Conservation (phyloP, 2,329 filamentous ascomycete genomes). For the Geosmithia putterillii region DNA sequence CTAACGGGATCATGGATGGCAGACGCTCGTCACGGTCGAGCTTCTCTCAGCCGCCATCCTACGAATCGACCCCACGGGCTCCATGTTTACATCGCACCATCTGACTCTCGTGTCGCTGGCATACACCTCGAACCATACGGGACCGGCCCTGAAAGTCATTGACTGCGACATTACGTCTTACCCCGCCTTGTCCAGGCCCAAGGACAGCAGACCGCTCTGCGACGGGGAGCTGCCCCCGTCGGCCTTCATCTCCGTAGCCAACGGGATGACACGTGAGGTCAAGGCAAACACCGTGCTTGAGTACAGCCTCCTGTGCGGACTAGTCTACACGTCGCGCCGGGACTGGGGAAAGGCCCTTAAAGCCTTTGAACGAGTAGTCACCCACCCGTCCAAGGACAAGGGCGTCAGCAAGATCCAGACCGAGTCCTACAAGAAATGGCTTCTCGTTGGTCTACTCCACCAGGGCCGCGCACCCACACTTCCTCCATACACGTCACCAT, state of each 20-base stretch:
- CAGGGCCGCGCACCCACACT: constrained; percentile 45
- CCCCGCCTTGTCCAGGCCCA: constrained; percentile 5
- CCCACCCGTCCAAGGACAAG: constrained; percentile 50
- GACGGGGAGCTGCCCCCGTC: constrained; percentile 30
- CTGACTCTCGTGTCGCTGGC: constrained; percentile 45
- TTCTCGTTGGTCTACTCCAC: constrained; percentile 62
- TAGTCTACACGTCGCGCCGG: constrained; percentile 48
- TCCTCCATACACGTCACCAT: constrained; percentile 42
- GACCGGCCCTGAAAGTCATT: constrained; percentile 46
- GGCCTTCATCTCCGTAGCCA: constrained; percentile 46
- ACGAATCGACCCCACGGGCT: constrained; percentile 52
- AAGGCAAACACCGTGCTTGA: constrained; percentile 44
- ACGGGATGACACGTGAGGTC: constrained; percentile 44
- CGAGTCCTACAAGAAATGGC: constrained; percentile 86
- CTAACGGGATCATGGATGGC: not conserved
- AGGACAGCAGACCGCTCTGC: constrained; percentile 19
- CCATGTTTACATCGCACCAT: constrained; percentile 55
- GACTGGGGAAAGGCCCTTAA: constrained; percentile 51
- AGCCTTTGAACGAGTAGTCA: constrained; percentile 53
- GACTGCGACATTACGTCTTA: constrained; percentile 56
- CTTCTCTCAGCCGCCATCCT: constrained; percentile 41
- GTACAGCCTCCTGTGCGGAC: constrained; percentile 54
- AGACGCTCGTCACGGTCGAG: constrained; percentile 35
- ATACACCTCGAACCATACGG: constrained; percentile 38
- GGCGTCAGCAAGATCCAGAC: constrained; percentile 67